These are phyloP conservation scores for Aspergillus saccharolyticus DNA, from an alignment of 495 filamentous ascomycete species.

Conservation along the genomic window DNA sequence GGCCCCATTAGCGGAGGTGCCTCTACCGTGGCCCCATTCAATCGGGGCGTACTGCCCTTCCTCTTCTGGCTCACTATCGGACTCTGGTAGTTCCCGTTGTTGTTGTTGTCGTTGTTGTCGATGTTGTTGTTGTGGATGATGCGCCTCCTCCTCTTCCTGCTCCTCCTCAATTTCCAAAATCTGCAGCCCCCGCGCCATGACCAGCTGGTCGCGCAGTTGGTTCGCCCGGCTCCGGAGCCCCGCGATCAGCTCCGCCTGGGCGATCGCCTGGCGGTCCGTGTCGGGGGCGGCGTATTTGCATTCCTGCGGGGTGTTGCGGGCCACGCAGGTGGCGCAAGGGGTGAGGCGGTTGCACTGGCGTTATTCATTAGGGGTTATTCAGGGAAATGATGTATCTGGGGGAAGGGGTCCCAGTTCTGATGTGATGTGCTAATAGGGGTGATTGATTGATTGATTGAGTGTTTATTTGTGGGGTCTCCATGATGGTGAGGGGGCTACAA, in stretches of 20 bases:
- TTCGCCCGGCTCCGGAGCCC: slow-evolving; percentile 9
- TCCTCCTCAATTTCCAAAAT: not conserved
- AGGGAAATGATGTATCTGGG: no score
- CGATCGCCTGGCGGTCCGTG: slow-evolving; percentile 20
- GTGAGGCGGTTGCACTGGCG: slow-evolving; percentile 18
- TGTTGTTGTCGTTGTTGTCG: no score
- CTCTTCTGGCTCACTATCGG: not conserved
- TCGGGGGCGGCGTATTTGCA: slow-evolving; percentile 17
- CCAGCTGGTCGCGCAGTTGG: slow-evolving; percentile 3
- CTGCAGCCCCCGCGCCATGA: not conserved
- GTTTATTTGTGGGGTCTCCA: no score
- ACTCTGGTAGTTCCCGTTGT: not conserved
- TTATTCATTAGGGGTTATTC: not conserved
- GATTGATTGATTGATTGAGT: no score
- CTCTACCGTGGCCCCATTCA: no score
- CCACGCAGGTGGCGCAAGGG: slow-evolving; percentile 19
- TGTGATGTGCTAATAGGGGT: no score
- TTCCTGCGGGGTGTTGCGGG: slow-evolving; percentile 8
- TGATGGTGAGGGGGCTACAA: no score
- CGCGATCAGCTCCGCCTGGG: slow-evolving; percentile 17
- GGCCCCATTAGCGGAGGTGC: no score
- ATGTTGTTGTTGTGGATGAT: no score
- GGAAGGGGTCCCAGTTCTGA: no score
- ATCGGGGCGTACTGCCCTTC: not conserved
- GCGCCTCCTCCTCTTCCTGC: no score